Evolutionary conservation across 352 stramenopile genomes (phyloP), one percentile per base, ranked within the genome.

Genomic region (Phytopythium litorale): DNA sequence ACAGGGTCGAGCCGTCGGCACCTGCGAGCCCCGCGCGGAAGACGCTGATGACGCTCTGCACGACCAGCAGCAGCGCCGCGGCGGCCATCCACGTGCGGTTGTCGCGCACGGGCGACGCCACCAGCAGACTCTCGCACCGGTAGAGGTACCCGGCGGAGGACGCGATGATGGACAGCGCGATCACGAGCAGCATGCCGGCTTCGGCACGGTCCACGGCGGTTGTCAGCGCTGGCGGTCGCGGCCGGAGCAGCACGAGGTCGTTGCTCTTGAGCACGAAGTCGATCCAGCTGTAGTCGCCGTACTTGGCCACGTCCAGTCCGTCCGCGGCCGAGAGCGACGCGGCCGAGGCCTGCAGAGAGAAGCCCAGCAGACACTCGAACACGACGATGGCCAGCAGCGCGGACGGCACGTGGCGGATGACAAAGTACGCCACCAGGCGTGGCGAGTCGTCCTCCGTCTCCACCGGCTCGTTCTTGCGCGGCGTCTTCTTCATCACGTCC

Each of bases 401-500:
- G 0, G 86, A 88, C 37, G 86, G 84, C 13, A 93, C 63, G 62
- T 92, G 84, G 8, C 86, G 79, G 12, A 78, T 56, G n/a, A 89
- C 51, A 67, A 93, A 93, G 55, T 95, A 95, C 16, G 60, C 66
- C 0, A 77, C 45, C 42, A 93, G 68, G 1, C 84, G 72, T 18
- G 80, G 69, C 3, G 91, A 62, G 54, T 92, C 78, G 32, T 89
- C 81, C 9, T 75, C 48, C 33, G 87, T 70, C 30, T 85, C 80
- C 15, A 88, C 70, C 18, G 78, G 65, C 64, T 93, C 84, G 63
- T 96, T 96, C 70, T 96, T 96, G 59, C 78, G 79, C 55, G 87
- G 87, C 4, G 87, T 96, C 28, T 81, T 81, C 66, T 91, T 92
- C 87, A 96, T 96, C 18, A 89, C 76, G 7, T 77, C 77, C 56